A percentile compares a stretch with the other conserved stretches of the same genome.
These are phyloP conservation scores for Lachnellula subtilissima DNA, from an alignment of 2,329 filamentous ascomycete species.

Conservation along the genomic window DNA sequence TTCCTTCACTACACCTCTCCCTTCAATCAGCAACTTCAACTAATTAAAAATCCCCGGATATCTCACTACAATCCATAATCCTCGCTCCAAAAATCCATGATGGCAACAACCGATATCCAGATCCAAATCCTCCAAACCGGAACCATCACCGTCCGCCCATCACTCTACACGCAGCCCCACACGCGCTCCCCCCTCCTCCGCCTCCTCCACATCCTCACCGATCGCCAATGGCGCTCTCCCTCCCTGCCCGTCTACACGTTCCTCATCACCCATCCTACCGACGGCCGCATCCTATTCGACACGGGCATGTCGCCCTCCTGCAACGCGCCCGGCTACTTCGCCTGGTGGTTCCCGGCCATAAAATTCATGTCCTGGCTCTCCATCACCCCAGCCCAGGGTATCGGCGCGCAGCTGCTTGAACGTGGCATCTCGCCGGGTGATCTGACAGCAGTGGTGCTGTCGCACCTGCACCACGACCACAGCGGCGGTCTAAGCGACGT, in stretches of 20 bases:
- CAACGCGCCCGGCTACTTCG: conserved; percentile 23
- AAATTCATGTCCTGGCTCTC: conserved; percentile 3
- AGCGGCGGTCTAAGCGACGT: conserved; percentile 24
- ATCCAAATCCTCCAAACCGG: conserved; percentile 7
- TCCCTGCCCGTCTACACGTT: conserved; percentile 22
- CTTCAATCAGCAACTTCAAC: no score
- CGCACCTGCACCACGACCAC: conserved; percentile 32
- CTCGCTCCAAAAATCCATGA: neutral
- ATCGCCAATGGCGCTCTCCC: conserved; percentile 7
- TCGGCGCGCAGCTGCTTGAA: conserved; percentile 7
- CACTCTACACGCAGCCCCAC: conserved; percentile 8
- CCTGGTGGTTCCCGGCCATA: conserved; percentile 14
- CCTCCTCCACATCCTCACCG: conserved; percentile 9
- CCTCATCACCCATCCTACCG: conserved; percentile 22
- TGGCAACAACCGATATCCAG: neutral
- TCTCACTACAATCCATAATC: no score
- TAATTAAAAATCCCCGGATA: no score
- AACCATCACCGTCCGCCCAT: neutral
- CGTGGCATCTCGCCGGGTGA: conserved; percentile 23
- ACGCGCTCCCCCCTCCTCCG: conserved; percentile 9
- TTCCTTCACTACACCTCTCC: no score
- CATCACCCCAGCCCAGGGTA: conserved; percentile 7
- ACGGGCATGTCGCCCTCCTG: conserved; percentile 25
- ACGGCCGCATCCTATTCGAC: conserved; percentile 26
- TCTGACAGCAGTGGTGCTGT: conserved; percentile 27